These are phyloP conservation scores for Protea cynaroides DNA, from an alignment of 164 flowering plant genomes.

Conservation along the genomic window DNA sequence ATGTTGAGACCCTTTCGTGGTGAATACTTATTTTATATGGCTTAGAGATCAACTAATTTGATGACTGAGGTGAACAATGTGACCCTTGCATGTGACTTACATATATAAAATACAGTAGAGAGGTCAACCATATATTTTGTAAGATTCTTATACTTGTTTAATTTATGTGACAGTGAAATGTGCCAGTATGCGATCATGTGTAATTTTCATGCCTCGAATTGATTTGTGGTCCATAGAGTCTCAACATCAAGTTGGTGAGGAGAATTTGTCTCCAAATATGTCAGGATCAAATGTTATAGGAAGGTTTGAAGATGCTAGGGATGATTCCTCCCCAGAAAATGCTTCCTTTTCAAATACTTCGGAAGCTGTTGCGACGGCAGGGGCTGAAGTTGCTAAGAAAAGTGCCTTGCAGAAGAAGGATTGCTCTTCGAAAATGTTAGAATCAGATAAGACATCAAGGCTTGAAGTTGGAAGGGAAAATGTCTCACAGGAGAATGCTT, in stretches of 20 bases:
- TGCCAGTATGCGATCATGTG: slow-evolving; percentile 42
- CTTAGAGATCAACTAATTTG: background rate
- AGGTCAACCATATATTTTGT: background rate
- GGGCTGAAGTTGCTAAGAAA: slow-evolving; percentile 12
- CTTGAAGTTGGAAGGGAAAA: no score
- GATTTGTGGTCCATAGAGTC: slow-evolving; percentile 86
- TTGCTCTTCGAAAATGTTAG: no score
- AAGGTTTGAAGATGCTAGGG: slow-evolving; percentile 16
- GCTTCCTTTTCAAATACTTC: background rate
- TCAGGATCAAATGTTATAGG: slow-evolving; percentile 13
- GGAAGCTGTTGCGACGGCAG: slow-evolving; percentile 15
- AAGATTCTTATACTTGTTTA: background rate
- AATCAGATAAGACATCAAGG: no score
- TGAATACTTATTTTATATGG: no score
- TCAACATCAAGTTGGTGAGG: slow-evolving; percentile 18
- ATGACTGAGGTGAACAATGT: no score
- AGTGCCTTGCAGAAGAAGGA: no score
- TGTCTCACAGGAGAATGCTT: background rate
- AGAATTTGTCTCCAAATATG: slow-evolving; percentile 14
- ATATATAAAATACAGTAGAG: background rate
- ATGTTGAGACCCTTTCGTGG: no score
- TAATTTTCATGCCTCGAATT: slow-evolving; percentile 82
- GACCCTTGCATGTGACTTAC: background rate
- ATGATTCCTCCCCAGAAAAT: no score
- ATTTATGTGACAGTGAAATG: slow-evolving; percentile 59